Evolutionary conservation across 208 protist species (phyloP).

Genomic region (Trypanosoma caninum): DNA sequence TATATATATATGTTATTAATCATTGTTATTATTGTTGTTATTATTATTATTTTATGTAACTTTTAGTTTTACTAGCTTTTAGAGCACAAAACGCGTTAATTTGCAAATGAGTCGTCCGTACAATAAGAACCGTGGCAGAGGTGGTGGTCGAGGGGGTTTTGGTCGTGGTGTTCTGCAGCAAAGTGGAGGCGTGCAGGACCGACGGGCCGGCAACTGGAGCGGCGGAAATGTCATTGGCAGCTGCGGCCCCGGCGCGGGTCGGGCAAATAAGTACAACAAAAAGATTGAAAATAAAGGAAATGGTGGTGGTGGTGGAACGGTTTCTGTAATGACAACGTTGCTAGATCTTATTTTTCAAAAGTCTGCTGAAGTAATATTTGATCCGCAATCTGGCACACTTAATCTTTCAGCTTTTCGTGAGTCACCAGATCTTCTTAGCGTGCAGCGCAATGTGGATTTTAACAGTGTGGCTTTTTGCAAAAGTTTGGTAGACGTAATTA

Average conservation of each 20-base stretch:
- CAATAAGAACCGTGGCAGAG: slow-evolving; percentile 33
- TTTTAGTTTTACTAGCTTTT: not conserved
- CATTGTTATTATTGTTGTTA: no score
- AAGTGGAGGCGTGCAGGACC: not conserved
- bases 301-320: slow-evolving; percentile 23
- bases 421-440: slow-evolving; percentile 50
- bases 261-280: slow-evolving; percentile 19
- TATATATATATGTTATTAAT: no score
- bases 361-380: slow-evolving; percentile 39
- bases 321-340: slow-evolving; percentile 78
- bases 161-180: slow-evolving; percentile 9
- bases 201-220: not conserved
- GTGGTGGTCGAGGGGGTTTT: slow-evolving; percentile 23
- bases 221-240: slow-evolving; percentile 23
- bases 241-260: slow-evolving; percentile 17
- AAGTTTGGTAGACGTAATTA: slow-evolving; percentile 62
- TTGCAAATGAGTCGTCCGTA: slow-evolving; percentile 64
- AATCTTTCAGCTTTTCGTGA: slow-evolving; percentile 57
- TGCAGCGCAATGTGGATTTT: slow-evolving; percentile 76
- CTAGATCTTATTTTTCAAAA: slow-evolving; percentile 81
- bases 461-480: slow-evolving; percentile 81
- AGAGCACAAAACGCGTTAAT: no score
- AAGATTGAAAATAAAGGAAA: slow-evolving; percentile 30
- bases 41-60: not conserved
- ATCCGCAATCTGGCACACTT: slow-evolving; percentile 44